phyloP scores from a whole-genome alignment of 2,329 filamentous ascomycete genomes.

The Xylariomycetidae sp. region DNA sequence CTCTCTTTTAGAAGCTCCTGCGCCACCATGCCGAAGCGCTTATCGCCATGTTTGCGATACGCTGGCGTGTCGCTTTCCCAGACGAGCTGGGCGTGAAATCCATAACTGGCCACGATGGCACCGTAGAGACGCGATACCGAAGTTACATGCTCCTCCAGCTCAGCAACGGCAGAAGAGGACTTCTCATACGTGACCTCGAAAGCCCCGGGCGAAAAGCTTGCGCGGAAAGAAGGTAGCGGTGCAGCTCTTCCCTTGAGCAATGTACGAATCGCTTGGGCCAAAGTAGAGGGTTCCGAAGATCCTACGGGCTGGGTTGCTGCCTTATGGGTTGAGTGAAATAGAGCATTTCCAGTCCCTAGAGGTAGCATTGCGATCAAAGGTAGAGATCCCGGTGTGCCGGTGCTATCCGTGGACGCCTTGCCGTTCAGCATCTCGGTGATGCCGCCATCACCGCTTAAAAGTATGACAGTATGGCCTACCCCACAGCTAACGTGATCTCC shows the following conservation, averaged over 20 bases:
- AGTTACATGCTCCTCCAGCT: slow-evolving; percentile 25
- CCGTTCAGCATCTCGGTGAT: slow-evolving; percentile 77
- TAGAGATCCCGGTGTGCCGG: slow-evolving; percentile 6
- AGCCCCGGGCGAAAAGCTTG: slow-evolving; percentile 56
- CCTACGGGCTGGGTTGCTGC: not conserved
- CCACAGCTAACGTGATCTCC: slow-evolving; percentile 22
- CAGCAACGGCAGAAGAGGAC: slow-evolving; percentile 5
- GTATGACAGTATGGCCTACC: slow-evolving; percentile 56
- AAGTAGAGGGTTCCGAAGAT: slow-evolving; percentile 30
- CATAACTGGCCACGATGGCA: slow-evolving; percentile 84
- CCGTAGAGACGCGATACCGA: slow-evolving; percentile 52
- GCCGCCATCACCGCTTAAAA: slow-evolving; percentile 86
- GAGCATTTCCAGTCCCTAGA: slow-evolving; percentile 61
- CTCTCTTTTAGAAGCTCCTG: slow-evolving; percentile 60
- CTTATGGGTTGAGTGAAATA: slow-evolving; percentile 59
- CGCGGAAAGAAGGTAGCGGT: slow-evolving; percentile 59
- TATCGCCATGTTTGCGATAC: slow-evolving; percentile 71
- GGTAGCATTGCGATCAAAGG: slow-evolving; percentile 53
- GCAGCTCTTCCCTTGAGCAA: slow-evolving; percentile 53
- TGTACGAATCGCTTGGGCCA: slow-evolving; percentile 49
- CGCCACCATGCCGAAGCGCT: slow-evolving; percentile 82
- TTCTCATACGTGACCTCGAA: slow-evolving; percentile 36
- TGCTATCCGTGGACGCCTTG: slow-evolving; percentile 17
- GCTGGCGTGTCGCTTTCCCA: slow-evolving; percentile 84
- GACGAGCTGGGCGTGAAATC: slow-evolving; percentile 82